Evolutionary conservation across 2,329 filamentous ascomycete species (phyloP).

Genomic region (Alternaria novae-zelandiae): DNA sequence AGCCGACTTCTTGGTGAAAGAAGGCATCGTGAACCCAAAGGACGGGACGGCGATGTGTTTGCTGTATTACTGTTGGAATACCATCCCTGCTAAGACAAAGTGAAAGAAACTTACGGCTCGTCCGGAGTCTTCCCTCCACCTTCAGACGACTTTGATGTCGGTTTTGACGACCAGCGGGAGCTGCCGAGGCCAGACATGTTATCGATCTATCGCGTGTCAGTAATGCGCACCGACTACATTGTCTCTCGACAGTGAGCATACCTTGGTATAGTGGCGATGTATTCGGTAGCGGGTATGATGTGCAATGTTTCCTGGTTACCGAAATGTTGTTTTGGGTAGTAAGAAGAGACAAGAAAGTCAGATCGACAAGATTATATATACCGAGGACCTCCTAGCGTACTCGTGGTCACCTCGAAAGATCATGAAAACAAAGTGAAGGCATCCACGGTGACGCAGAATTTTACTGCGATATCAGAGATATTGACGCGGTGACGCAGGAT

Average conservation of each 20-base stretch:
- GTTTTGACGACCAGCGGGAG: background rate
- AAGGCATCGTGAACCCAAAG: background rate
- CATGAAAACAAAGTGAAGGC: background rate
- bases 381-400: background rate
- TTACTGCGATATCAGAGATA: background rate
- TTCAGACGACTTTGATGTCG: background rate
- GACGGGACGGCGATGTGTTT: background rate
- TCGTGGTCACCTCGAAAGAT: background rate
- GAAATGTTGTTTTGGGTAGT: background rate
- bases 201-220: background rate
- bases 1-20: background rate
- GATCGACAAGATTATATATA: background rate
- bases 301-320: fast-evolving
- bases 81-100: background rate
- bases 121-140: background rate
- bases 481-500: background rate
- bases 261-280: too few relatives aligned
- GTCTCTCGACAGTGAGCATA: too few relatives aligned
- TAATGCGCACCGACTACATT: background rate
- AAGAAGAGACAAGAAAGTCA: background rate
- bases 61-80: background rate
- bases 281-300: fast-evolving
- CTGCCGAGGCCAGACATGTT: background rate
- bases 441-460: background rate
- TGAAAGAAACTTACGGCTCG: background rate